These are phyloP conservation scores for Tricholoma sp. DNA, from an alignment of 768 basidiomycete genomes.

Conservation along the genomic window DNA sequence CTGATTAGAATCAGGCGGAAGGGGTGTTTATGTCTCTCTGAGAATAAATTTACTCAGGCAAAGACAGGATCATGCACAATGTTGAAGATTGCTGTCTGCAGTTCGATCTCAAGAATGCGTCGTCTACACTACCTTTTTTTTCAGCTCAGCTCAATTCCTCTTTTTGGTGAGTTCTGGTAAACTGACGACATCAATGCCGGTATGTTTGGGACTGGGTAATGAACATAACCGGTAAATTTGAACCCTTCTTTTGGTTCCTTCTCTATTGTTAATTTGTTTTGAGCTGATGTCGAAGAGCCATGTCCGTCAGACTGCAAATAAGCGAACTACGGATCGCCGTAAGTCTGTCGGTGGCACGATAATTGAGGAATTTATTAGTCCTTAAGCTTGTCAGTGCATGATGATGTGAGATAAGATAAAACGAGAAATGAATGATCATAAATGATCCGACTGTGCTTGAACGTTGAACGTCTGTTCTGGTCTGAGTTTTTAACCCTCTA, in stretches of 20 bases:
- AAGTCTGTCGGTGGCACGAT: too few species aligned
- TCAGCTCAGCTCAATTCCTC: background rate
- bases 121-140: background rate
- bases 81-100: background rate
- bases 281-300: background rate
- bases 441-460: conserved; percentile 15
- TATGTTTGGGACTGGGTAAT: background rate
- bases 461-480: background rate
- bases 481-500: conserved; percentile 14
- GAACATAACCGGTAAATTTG: background rate
- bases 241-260: background rate
- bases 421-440: background rate
- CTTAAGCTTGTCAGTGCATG: background rate
- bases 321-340: too few species aligned
- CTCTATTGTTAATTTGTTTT: background rate
- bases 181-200: background rate
- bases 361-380: background rate
- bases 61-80: too few species aligned
- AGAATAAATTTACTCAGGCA: too few species aligned
- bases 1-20: too few species aligned
- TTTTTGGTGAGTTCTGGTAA: background rate
- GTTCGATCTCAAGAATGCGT: background rate
- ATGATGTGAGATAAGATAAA: conserved; percentile 21
- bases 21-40: too few species aligned
- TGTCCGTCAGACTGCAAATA: background rate